Conservation (phyloP, 208 protist genomes). For the Acanthamoeba healyi region DNA sequence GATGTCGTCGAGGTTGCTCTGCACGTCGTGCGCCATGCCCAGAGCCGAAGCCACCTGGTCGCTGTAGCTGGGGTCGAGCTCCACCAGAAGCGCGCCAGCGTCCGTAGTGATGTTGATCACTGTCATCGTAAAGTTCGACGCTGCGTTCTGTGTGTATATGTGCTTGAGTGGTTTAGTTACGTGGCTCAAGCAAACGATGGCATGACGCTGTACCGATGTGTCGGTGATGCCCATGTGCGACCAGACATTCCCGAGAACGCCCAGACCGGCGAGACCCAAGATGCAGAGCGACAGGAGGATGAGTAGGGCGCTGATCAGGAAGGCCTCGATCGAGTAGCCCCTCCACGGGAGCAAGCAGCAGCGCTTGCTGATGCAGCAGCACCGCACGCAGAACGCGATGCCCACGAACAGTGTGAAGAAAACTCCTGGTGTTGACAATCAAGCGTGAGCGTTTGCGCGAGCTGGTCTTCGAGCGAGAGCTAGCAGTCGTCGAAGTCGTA, state of each 20-base stretch:
- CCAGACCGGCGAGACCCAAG: neutral
- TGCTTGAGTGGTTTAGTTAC: no score
- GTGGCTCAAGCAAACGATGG: neutral
- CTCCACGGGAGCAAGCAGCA: slow-evolving; percentile 10
- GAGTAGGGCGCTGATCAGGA: neutral
- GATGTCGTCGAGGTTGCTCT: neutral
- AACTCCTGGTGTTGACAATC: neutral
- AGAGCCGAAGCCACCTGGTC: neutral
- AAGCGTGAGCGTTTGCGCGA: neutral
- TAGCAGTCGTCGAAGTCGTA: no score
- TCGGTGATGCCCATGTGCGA: neutral
- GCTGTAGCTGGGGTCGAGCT: neutral
- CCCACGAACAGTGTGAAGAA: neutral
- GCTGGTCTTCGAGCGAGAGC: no score
- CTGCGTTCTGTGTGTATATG: neutral
- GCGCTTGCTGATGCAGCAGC: slow-evolving; percentile 9
- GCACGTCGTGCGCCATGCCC: neutral
- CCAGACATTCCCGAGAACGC: slow-evolving; percentile 1
- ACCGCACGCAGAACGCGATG: neutral
- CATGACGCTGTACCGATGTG: neutral
- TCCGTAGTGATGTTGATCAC: neutral
- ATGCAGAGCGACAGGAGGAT: neutral
- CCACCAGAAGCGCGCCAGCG: neutral
- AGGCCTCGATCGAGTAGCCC: neutral
- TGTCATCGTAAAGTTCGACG: neutral